Evolutionary conservation across 2,329 filamentous ascomycete species (phyloP), one percentile per base, ranked within the genome.

Genomic region (Didymellaceae sp.): DNA sequence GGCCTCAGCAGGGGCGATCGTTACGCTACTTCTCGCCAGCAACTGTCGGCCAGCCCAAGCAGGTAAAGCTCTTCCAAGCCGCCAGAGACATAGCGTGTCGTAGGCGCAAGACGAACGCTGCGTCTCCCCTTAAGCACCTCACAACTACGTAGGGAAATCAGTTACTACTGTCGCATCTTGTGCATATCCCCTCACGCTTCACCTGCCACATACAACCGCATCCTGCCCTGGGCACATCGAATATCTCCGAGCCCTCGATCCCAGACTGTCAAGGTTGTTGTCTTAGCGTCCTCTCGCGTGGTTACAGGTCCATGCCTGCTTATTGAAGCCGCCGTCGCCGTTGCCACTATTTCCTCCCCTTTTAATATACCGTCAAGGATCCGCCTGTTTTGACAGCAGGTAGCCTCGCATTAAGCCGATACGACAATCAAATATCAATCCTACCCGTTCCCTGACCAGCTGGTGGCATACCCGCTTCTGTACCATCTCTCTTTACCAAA

Each of bases 1-100:
- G 46, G 43, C 32, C 49, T 45, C 60, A 59, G 51, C 63, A 67
- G 64, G 65, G 65, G 59, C 63, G 55, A 63, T 67, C 62, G 62
- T 54, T 58, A 57, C 66, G 64, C 66, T 69, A 66, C 58, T 35
- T 45, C 26, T 52, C 48, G 48, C 48, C 42, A 52, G 42, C 38
- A 63, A 62, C 59, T 60, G 59, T 49, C 66, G 37, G 42, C 42
- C 48, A 52, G 48, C 48, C 43, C 42, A 52, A 38, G 38, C 37
- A 38, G 48, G 37, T 22, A 46, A 46, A 21, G 37, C 37, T 11
- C 14, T 26, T 28, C 47, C 40, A 51, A 51, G 47, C 40, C 40
- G 34, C 58, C 59, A 62, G 52, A 48, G 52, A 39, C 50, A 55
- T 56, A 61, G 59, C 65, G 66, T 67, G 59, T 61, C 65, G 64